phyloP scores from a whole-genome alignment of 1,284 basidiomycete genomes.

The Chondrostereum purpureum region DNA sequence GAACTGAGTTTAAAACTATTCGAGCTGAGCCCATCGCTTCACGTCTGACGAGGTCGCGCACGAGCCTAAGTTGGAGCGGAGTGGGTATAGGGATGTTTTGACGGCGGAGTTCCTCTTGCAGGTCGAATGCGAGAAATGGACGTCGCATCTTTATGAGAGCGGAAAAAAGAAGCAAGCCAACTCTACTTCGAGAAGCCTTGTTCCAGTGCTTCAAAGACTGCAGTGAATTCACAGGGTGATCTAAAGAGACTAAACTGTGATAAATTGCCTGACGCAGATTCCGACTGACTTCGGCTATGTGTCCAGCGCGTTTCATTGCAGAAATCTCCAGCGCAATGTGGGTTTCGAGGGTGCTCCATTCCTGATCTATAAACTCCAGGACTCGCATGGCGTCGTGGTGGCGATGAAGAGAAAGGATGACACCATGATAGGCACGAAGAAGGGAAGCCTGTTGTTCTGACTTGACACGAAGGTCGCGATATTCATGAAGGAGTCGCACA shows the following conservation, averaged over 20 bases:
- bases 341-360: conserved; percentile 34
- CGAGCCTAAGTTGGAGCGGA: conserved; percentile 28
- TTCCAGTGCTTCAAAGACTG: conserved; percentile 21
- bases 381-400: conserved; percentile 29
- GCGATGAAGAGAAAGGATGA: conserved; percentile 33
- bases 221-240: too few relatives aligned
- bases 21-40: conserved; percentile 37
- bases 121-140: conserved; percentile 33
- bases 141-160: conserved; percentile 26
- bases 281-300: too few relatives aligned
- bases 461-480: background rate
- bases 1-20: conserved; percentile 25
- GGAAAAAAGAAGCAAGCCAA: conserved; percentile 37
- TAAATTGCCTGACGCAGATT: too few relatives aligned
- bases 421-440: conserved; percentile 30
- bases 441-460: conserved; percentile 18
- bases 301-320: too few relatives aligned
- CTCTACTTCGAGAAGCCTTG: conserved; percentile 20
- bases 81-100: conserved; percentile 26
- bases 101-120: conserved; percentile 35
- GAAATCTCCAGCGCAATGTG: conserved; percentile 23
- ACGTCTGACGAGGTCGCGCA: conserved; percentile 38
- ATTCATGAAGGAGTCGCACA: conserved; percentile 18
- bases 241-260: too few relatives aligned
- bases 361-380: conserved; percentile 36